Evolutionary conservation across 345 rosid species (phyloP), one percentile per base, ranked within the genome.

Genomic region (Boechera retrofracta): DNA sequence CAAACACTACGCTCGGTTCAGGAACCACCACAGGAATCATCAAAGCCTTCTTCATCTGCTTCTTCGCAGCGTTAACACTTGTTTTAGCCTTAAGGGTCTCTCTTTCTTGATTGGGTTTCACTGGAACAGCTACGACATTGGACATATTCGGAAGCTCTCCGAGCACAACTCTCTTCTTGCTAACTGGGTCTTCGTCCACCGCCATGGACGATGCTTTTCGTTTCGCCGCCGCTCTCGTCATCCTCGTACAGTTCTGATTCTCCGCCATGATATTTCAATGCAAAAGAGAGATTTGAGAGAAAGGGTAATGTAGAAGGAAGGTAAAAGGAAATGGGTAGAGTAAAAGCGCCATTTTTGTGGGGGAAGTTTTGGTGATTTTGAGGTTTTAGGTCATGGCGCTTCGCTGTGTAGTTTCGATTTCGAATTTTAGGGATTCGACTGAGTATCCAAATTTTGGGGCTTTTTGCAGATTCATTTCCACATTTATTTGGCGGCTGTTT

Each of bases 201-300:
- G 70, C 76, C 64, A 54, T 61, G n/a, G 80, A 63, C 6, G 69
- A 47, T 9, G 80, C 80, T 4, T 70, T 72, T 13, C 80, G 69
- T 48, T 77, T 77, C 44, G 71, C 36, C 33, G 72, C 70, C 59
- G 80, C 80, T 6, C 80, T 77, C 6, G 79, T 76, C 79, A 76
- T 68, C 45, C 69, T 68, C 63, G 69, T 15, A 16, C 31, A 76
- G 69, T 42, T 76, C 39, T 52, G 79, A 76, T 76, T 76, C 63
- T 76, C 79, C 13, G 79, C 35, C 79, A 76, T 76, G 55, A 4
- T 8, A 10, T 24, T 49, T 60, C 55, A 68, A 2, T 68, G 44
- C 16, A 4, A 0, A 39, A 75, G 31, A 2, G 69, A 31, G 54
- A 31, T 31, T 64, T 64, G 55, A 64, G 62, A 24, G 2, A 29